Base-by-base conservation (phyloP, 2,329 filamentous ascomycete genomes). In the Aspergillus versicolor region DNA sequence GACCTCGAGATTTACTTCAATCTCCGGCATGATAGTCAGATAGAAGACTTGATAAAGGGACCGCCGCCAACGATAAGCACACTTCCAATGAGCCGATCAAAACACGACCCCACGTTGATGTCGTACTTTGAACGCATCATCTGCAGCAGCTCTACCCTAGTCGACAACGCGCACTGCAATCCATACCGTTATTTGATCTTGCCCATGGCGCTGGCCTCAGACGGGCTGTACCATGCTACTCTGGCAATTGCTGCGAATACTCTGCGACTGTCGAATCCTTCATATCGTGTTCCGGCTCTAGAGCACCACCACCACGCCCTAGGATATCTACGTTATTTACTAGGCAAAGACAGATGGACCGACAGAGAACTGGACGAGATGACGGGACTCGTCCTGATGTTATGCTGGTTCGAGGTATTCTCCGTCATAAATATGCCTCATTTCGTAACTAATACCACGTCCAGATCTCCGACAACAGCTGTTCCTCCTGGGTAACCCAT, bases 121-220 rank as follows among this genome's bases (percentile, higher is more conserved):
- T 64, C 67, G 3, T 67, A 65, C 44, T 69, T 65, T 37, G 66
- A 69, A 21, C 52, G 62, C 5, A 61, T 63, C 5, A 67, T 70
- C 17, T 69, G 66, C 61, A 66, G 64, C 46, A 65, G 63, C 22
- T 64, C 59, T n/a, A 70, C 67, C 5, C 52, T 70, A 13, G 54
- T 68, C 30, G 66, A 69, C 40, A 66, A 68, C 44, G 61, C 59
- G 3, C 44, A 63, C 40, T 63, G 60, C n/a, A 70, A 69, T 37
- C 67, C 67, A n/a, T 69, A 69, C 58, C 61, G 65, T 42, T 62
- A 70, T 52, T 54, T 68, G 3, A 65, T 70, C 21, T 54, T 70
- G 1, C 66, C 66, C n/a, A 70, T 69, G 66, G 64, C 65, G 2
- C 47, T 70, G 30, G 38, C 65, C 15, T 68, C 63, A 1, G 38